Percentiles rank a stretch among this genome's conserved stretches.
phyloP scores from a whole-genome alignment of 2,329 filamentous ascomycete species.

The Tolypocladium tropicale region DNA sequence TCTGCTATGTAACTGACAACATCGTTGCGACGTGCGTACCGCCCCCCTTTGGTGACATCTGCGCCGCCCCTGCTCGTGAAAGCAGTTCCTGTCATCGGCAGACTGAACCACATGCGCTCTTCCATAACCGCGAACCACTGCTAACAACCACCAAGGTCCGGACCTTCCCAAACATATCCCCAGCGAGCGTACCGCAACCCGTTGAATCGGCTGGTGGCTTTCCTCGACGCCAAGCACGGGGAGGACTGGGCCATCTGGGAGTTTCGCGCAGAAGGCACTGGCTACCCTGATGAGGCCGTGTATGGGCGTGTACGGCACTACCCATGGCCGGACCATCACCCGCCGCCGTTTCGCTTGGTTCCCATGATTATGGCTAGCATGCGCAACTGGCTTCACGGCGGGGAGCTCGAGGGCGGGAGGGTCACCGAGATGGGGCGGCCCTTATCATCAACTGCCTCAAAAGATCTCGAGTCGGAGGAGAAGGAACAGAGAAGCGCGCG shows the following conservation, averaged over 20 bases:
- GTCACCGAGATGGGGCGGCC: conserved; percentile 7
- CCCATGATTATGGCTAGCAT: conserved; percentile 87
- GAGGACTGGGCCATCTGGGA: conserved; percentile 93
- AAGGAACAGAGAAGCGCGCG: conserved; percentile 9
- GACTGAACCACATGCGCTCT: background rate
- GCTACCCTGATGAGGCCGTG: conserved; percentile 85
- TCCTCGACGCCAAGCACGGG: conserved; percentile 77
- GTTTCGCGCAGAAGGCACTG: conserved; percentile 91
- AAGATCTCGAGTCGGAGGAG: background rate
- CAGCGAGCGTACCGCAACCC: conserved; percentile 91
- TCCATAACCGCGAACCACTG: background rate
- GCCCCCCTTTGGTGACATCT: background rate
- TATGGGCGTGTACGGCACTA: conserved; percentile 81
- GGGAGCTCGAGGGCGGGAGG: conserved; percentile 23
- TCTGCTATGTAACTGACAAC: conserved; percentile 89
- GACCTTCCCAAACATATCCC: conserved; percentile 80
- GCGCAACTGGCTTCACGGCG: conserved; percentile 69
- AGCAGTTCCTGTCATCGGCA: background rate
- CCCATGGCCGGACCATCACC: conserved; percentile 95
- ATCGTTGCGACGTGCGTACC: conserved; percentile 50
- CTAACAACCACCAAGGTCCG: conserved; percentile 50
- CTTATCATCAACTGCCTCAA: background rate
- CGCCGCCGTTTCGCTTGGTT: conserved; percentile 81
- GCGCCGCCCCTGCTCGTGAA: background rate
- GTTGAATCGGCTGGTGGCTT: conserved; percentile 74